Evolutionary conservation across 2,329 filamentous ascomycete species (phyloP).

Genomic region (Aspergillus arachidicola): DNA sequence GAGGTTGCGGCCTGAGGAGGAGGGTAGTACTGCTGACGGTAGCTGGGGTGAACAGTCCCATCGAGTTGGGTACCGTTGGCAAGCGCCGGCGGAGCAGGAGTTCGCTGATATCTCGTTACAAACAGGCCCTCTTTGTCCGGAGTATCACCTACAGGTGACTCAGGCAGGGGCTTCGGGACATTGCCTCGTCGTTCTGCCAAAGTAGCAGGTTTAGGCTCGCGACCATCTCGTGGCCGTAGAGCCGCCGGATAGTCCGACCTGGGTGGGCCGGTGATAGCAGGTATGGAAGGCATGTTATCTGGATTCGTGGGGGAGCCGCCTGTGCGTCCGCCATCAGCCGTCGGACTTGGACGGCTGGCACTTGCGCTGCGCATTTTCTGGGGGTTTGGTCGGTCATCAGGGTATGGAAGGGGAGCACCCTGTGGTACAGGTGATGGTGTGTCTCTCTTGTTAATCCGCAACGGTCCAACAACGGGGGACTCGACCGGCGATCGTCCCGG

Average conservation of each 20-base stretch:
- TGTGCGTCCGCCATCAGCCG: slow-evolving; percentile 26
- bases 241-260: slow-evolving; percentile 43
- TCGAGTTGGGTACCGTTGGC: slow-evolving; percentile 27
- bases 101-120: slow-evolving; percentile 59
- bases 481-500: slow-evolving; percentile 48
- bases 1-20: slow-evolving; percentile 46
- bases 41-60: slow-evolving; percentile 52
- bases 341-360: slow-evolving; percentile 32
- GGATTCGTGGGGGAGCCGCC: slow-evolving; percentile 24
- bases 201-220: slow-evolving; percentile 59
- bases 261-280: slow-evolving; percentile 30
- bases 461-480: slow-evolving; percentile 78
- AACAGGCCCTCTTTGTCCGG: slow-evolving; percentile 80
- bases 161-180: slow-evolving; percentile 75
- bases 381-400: slow-evolving; percentile 61
- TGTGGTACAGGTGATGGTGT: slow-evolving; percentile 59
- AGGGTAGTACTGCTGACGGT: slow-evolving; percentile 66
- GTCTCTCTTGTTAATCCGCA: slow-evolving; percentile 81
- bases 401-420: slow-evolving; percentile 68
- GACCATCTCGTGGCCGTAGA: slow-evolving; percentile 46
- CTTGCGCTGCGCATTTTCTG: slow-evolving; percentile 38
- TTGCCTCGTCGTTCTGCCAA: slow-evolving; percentile 81
- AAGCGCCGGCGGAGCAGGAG: slow-evolving; percentile 39
- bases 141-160: slow-evolving; percentile 76
- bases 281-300: slow-evolving; percentile 28